phyloP scores from a whole-genome alignment of 495 filamentous ascomycete genomes.

The Podospora conica region DNA sequence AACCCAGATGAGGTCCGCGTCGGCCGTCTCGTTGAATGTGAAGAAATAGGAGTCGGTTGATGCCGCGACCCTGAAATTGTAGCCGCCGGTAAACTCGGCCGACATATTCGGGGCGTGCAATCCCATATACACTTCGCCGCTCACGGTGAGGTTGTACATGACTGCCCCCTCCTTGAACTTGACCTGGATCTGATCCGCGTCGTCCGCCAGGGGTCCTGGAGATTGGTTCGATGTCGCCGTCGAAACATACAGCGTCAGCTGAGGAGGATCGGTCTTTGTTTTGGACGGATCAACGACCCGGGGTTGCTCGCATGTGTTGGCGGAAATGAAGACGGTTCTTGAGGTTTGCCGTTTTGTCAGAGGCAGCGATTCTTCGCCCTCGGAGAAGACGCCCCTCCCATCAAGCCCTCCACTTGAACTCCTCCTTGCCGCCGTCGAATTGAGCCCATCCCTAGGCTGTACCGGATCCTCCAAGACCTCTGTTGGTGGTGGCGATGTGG shows the following conservation, averaged over 20 bases:
- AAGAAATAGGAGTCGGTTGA: slow-evolving; percentile 74
- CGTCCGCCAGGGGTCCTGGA: slow-evolving; percentile 56
- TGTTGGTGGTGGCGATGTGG: slow-evolving; percentile 11
- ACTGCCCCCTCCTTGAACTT: slow-evolving; percentile 54
- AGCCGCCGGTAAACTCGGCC: slow-evolving; percentile 49
- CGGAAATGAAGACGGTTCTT: slow-evolving; percentile 64
- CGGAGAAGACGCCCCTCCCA: slow-evolving; percentile 11
- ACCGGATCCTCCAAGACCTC: slow-evolving; percentile 5
- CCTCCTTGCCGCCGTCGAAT: neutral
- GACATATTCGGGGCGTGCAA: slow-evolving; percentile 61
- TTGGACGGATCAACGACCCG: slow-evolving; percentile 35
- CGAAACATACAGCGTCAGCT: slow-evolving; percentile 74
- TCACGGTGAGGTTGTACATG: slow-evolving; percentile 46
- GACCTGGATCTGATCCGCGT: slow-evolving; percentile 37
- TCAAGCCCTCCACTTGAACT: slow-evolving; percentile 9
- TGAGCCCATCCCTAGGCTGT: slow-evolving; percentile 18
- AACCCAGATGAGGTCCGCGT: slow-evolving; percentile 56
- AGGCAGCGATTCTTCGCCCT: slow-evolving; percentile 7
- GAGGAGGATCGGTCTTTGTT: slow-evolving; percentile 48
- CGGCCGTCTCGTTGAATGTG: slow-evolving; percentile 40
- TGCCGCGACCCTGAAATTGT: slow-evolving; percentile 73
- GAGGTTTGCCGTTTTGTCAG: slow-evolving; percentile 25
- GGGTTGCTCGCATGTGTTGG: slow-evolving; percentile 77
- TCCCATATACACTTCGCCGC: slow-evolving; percentile 64
- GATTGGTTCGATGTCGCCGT: slow-evolving; percentile 53